A percentile compares a stretch with the other conserved stretches of the same genome.
phyloP scores from a whole-genome alignment of 495 filamentous ascomycete genomes.

The Aspergillus avenaceus region DNA sequence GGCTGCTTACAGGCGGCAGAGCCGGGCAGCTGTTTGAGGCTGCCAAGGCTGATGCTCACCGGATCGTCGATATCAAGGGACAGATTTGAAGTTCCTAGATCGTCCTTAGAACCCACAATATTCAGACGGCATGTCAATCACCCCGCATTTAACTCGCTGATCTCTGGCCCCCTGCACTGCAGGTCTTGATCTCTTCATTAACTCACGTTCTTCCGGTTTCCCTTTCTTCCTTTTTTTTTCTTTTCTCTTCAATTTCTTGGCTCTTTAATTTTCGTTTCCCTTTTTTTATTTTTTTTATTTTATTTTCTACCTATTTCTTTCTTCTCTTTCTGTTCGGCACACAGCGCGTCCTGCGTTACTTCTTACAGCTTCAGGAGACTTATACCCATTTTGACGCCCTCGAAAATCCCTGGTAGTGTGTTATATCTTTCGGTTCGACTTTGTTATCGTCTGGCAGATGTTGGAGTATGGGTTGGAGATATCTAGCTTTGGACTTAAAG shows the following conservation, averaged over 20 bases:
- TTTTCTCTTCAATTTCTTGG: conserved; percentile 4
- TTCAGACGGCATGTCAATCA: not conserved
- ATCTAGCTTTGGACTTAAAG: not conserved
- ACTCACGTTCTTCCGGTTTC: not conserved
- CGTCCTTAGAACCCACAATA: not conserved
- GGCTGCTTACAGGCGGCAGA: conserved; percentile 67
- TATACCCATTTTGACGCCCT: conserved; percentile 18
- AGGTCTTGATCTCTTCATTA: too few species aligned
- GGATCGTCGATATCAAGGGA: conserved; percentile 91
- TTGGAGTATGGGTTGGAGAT: not conserved
- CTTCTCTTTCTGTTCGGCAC: not conserved
- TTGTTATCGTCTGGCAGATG: not conserved
- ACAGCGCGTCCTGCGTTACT: conserved; percentile 1
- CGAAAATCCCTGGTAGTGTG: conserved; percentile 11
- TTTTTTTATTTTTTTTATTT: conserved; percentile 3
- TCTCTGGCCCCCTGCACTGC: not conserved
- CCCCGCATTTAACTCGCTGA: not conserved
- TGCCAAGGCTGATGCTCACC: conserved; percentile 66
- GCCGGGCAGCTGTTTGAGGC: conserved; percentile 68
- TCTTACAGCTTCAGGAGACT: conserved; percentile 3
- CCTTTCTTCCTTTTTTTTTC: not conserved
- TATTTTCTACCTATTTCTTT: not conserved
- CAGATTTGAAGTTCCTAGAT: conserved; percentile 60
- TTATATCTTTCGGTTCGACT: not conserved
- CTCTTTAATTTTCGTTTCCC: conserved; percentile 4